Conservation (phyloP, 768 basidiomycete species). For the Mycena amicta region DNA sequence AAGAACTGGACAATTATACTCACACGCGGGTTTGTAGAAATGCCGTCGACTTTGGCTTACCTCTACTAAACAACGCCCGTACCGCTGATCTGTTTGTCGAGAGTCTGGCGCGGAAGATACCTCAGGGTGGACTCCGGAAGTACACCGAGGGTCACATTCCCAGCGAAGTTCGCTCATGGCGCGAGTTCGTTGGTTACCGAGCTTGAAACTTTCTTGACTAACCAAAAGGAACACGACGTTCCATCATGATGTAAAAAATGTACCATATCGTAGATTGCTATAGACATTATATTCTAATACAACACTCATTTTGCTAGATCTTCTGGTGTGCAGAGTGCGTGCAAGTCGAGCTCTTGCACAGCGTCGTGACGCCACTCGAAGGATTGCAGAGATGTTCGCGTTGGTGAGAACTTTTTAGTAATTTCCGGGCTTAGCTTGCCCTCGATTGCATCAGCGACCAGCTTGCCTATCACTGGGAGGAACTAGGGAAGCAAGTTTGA, state of each 20-base stretch:
- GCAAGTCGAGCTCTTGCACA: conserved; percentile 43
- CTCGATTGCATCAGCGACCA: conserved; percentile 76
- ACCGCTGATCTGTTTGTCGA: conserved; percentile 92
- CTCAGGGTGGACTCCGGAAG: conserved; percentile 70
- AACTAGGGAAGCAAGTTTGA: conserved; percentile 55
- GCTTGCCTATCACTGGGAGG: conserved; percentile 78
- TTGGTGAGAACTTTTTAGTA: conserved; percentile 63
- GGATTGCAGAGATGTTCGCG: conserved; percentile 39
- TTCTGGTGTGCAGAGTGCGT: conserved; percentile 50
- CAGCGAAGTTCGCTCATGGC: conserved; percentile 89
- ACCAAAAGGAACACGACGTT: conserved; percentile 28
- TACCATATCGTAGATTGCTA: not conserved
- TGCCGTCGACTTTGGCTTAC: conserved; percentile 94
- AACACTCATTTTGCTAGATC: conserved; percentile 41
- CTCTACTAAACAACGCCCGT: conserved; percentile 87
- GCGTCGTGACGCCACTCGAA: conserved; percentile 40
- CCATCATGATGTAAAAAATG: conserved; percentile 9
- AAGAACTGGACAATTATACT: not conserved
- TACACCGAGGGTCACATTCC: conserved; percentile 91
- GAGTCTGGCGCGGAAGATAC: conserved; percentile 81
- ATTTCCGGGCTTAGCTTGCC: conserved; percentile 57
- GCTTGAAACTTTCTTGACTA: conserved; percentile 28
- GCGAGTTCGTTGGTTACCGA: conserved; percentile 78
- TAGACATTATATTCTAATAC: not conserved
- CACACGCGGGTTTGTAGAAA: conserved; percentile 53